phyloP scores from a whole-genome alignment of 192 early-diverging fungal species.

The Backusella mclennaniae region DNA sequence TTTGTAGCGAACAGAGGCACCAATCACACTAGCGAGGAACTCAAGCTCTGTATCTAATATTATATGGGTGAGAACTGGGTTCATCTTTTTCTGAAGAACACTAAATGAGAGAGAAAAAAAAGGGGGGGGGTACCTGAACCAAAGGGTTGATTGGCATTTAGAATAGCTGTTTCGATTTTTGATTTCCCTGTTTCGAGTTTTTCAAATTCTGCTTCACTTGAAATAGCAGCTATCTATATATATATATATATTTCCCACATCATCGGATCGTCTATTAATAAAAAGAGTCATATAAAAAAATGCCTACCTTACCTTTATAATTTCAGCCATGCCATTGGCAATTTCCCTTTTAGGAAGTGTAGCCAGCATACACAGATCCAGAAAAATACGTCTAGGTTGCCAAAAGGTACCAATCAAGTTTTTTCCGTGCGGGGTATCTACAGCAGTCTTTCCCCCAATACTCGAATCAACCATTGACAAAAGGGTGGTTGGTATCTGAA shows the following conservation, averaged over 20 bases:
- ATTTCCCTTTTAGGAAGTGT: constrained; percentile 91
- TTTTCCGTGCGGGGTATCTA: constrained; percentile 92
- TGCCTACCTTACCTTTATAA: constrained; percentile 57
- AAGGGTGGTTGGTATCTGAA: constrained; percentile 93
- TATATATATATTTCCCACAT: too few species aligned
- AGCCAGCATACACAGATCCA: constrained; percentile 79
- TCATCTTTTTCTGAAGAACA: neutral
- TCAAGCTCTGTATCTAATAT: neutral
- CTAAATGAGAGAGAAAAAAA: neutral
- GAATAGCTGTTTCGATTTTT: constrained; percentile 69
- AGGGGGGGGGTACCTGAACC: neutral
- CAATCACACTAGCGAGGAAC: constrained; percentile 74
- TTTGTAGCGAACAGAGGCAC: constrained; percentile 86
- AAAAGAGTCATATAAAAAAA: neutral
- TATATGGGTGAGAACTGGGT: constrained; percentile 28
- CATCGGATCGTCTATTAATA: too few species aligned
- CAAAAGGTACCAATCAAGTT: constrained; percentile 97
- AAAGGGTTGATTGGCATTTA: constrained; percentile 30
- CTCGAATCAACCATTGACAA: constrained; percentile 97
- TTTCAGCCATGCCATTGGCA: constrained; percentile 93
- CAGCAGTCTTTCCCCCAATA: constrained; percentile 94
- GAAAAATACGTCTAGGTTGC: constrained; percentile 89
- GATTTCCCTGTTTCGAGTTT: constrained; percentile 79
- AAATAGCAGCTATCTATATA: constrained; percentile 86
- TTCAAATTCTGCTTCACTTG: constrained; percentile 79